These are phyloP conservation scores for Citrus glauca DNA, from an alignment of 345 rosid genomes.

Conservation along the genomic window DNA sequence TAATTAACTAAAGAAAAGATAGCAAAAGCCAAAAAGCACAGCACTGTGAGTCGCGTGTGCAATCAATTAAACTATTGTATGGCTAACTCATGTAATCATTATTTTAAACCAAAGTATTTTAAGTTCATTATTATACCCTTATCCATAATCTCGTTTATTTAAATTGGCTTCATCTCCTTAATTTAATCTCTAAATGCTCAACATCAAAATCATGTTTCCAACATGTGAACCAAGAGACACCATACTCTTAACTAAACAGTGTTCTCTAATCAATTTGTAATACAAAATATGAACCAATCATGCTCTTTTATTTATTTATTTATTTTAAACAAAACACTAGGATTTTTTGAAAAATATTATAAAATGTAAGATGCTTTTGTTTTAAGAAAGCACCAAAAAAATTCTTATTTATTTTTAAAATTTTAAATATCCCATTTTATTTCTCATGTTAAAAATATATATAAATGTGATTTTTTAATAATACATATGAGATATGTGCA, in stretches of 20 bases:
- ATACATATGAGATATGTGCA: too few species aligned
- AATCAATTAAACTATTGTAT: background rate
- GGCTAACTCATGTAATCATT: conserved; percentile 15
- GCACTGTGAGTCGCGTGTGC: background rate
- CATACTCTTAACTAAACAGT: background rate
- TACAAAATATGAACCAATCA: too few species aligned
- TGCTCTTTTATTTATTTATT: too few species aligned
- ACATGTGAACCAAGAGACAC: background rate
- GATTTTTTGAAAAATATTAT: too few species aligned
- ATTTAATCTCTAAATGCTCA: background rate
- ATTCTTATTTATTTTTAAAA: too few species aligned
- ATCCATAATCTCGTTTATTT: background rate
- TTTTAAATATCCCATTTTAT: too few species aligned
- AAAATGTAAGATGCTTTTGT: too few species aligned
- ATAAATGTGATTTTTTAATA: too few species aligned
- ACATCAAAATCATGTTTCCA: background rate
- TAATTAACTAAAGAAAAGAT: background rate
- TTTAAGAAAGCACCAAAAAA: too few species aligned
- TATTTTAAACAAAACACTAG: too few species aligned
- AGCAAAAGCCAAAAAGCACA: background rate
- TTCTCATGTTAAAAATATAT: too few species aligned
- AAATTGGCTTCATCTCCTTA: background rate
- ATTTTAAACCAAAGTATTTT: conserved; percentile 1
- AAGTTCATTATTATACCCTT: background rate
- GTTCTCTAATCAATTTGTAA: background rate